These are phyloP conservation scores for Raphanus sativus DNA, from an alignment of 345 rosid species.

Conservation along the genomic window DNA sequence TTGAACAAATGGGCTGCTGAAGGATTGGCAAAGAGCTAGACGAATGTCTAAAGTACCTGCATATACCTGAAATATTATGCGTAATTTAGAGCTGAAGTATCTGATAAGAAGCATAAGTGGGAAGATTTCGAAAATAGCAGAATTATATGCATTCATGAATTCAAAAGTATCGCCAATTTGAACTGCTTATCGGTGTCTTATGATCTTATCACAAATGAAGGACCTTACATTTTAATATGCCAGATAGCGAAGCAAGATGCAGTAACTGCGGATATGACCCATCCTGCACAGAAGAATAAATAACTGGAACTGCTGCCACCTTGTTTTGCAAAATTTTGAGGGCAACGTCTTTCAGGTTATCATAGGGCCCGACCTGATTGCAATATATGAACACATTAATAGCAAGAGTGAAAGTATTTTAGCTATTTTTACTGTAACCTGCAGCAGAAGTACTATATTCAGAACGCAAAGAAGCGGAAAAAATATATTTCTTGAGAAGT, in stretches of 20 bases:
- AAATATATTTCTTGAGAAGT: neutral
- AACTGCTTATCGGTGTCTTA: slow-evolving; percentile 6
- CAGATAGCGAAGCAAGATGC: slow-evolving; percentile 91
- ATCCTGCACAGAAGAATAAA: slow-evolving; percentile 54
- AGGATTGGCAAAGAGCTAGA: slow-evolving; percentile 86
- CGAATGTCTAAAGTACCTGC: slow-evolving; percentile 88
- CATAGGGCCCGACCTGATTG: slow-evolving; percentile 86
- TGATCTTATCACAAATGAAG: slow-evolving; percentile 13
- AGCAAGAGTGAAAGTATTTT: neutral
- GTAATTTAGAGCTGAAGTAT: slow-evolving; percentile 27
- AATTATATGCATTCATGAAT: neutral
- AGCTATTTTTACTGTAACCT: slow-evolving; percentile 11
- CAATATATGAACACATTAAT: slow-evolving; percentile 15
- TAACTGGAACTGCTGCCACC: slow-evolving; percentile 78
- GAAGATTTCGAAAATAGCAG: neutral
- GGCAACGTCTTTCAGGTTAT: slow-evolving; percentile 80
- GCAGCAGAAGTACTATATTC: slow-evolving; percentile 6
- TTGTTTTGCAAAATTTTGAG: slow-evolving; percentile 73
- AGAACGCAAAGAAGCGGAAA: slow-evolving; percentile 4
- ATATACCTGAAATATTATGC: slow-evolving; percentile 66
- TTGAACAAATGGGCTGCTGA: slow-evolving; percentile 76
- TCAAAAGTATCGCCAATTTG: neutral
- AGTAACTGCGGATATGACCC: slow-evolving; percentile 78
- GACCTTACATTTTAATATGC: slow-evolving; percentile 78
- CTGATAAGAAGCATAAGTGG: slow-evolving; percentile 15